These are phyloP conservation scores for Davidsoniella neocaledoniae DNA, from an alignment of 2,329 filamentous ascomycete genomes.

Conservation along the genomic window DNA sequence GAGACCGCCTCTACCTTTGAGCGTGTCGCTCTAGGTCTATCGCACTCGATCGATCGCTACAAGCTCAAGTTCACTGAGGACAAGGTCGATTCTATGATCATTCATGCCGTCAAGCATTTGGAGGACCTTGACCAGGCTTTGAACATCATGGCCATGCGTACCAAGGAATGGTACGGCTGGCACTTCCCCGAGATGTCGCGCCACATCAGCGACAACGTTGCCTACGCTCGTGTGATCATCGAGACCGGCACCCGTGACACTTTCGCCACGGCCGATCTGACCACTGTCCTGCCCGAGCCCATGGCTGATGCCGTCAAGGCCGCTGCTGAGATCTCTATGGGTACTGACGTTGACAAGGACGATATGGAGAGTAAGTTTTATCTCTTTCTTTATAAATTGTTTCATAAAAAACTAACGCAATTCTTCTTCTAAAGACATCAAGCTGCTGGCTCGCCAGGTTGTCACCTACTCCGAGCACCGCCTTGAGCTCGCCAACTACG, in stretches of 20 bases:
- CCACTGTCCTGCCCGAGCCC: constrained; percentile 86
- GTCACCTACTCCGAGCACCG: constrained; percentile 85
- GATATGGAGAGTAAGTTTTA: constrained; percentile 52
- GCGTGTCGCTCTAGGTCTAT: constrained; percentile 90
- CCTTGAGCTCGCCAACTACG: constrained; percentile 70
- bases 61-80: constrained; percentile 98
- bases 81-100: constrained; percentile 99
- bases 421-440: constrained; percentile 40
- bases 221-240: constrained; percentile 77
- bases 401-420: not conserved
- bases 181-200: constrained; percentile 97
- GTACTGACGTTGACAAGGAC: constrained; percentile 84
- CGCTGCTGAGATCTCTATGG: constrained; percentile 94
- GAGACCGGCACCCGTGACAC: constrained; percentile 79
- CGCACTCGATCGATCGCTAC: constrained; percentile 89
- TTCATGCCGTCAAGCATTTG: constrained; percentile 83
- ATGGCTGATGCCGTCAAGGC: constrained; percentile 84
- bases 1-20: constrained; percentile 72
- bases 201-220: constrained; percentile 92
- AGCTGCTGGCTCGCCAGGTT: constrained; percentile 81
- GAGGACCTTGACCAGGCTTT: constrained; percentile 98
- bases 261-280: constrained; percentile 58
- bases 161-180: constrained; percentile 99
- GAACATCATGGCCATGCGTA: constrained; percentile 96
- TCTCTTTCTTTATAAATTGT: too few relatives aligned